These are phyloP conservation scores for Gentiana dahurica DNA, from an alignment of 257 asterid species.

Conservation along the genomic window DNA sequence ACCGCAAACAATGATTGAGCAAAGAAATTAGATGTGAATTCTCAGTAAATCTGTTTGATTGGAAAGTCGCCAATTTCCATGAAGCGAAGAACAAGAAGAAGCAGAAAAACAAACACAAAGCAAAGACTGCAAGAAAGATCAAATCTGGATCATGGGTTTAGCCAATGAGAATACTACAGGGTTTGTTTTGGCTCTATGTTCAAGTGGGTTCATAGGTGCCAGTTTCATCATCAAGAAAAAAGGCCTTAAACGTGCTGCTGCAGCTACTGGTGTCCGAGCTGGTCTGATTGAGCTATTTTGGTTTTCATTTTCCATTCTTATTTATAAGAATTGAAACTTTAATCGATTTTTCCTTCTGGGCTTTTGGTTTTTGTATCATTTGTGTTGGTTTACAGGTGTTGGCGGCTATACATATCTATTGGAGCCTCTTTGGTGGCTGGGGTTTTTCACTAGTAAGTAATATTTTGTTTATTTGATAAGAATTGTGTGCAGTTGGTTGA, in stretches of 20 bases:
- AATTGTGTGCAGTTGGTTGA: too few species aligned
- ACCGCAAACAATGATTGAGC: background rate
- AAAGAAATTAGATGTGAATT: slow-evolving; percentile 1
- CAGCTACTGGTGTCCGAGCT: slow-evolving; percentile 73
- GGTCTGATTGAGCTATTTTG: slow-evolving; percentile 17
- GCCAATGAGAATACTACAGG: slow-evolving; percentile 58
- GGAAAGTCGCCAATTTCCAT: slow-evolving; percentile 10
- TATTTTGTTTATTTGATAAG: background rate
- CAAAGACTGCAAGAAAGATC: slow-evolving; percentile 2
- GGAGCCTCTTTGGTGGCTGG: slow-evolving; percentile 95
- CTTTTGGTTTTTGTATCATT: slow-evolving; percentile 1
- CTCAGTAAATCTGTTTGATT: background rate
- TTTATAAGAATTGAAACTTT: background rate
- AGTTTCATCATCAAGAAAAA: slow-evolving; percentile 82
- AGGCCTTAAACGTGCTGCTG: slow-evolving; percentile 75
- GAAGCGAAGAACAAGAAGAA: slow-evolving; percentile 2
- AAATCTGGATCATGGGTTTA: slow-evolving; percentile 28
- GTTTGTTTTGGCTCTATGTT: slow-evolving; percentile 51
- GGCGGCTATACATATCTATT: slow-evolving; percentile 71
- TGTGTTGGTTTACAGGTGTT: slow-evolving; percentile 36
- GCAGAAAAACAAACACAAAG: background rate
- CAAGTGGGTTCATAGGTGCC: slow-evolving; percentile 64
- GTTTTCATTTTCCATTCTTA: background rate
- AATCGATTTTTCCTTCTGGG: background rate
- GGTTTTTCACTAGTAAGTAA: slow-evolving; percentile 72